Percentiles rank a stretch among this genome's conserved stretches.
These are phyloP conservation scores for Escallonia herrerae DNA, from an alignment of 129 eudicot genomes.

Conservation along the genomic window DNA sequence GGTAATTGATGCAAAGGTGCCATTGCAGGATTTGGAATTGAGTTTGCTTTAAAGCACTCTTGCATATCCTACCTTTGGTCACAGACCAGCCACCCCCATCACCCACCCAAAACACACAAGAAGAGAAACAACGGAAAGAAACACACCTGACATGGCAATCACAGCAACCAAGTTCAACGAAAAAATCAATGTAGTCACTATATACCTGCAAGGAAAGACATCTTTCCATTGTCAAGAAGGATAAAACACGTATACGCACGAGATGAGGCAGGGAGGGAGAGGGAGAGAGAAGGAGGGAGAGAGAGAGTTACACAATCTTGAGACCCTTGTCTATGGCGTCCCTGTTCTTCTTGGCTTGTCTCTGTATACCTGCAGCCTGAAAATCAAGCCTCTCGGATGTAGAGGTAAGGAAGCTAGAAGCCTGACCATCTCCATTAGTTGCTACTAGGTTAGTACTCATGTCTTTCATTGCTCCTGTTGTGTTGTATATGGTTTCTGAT, in stretches of 20 bases:
- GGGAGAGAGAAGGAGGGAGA: background rate
- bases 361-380: constrained; percentile 51
- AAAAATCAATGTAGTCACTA: constrained; percentile 38
- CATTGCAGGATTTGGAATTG: too few species aligned
- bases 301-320: constrained; percentile 49
- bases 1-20: too few species aligned
- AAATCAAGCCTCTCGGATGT: constrained; percentile 58
- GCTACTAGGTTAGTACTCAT: constrained; percentile 44
- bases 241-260: background rate
- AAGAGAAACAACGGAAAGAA: background rate
- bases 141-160: constrained; percentile 57
- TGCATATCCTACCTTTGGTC: too few species aligned
- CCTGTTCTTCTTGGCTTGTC: constrained; percentile 65
- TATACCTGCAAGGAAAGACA: constrained; percentile 41
- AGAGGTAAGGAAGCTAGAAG: constrained; percentile 48
- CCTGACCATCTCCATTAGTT: constrained; percentile 29
- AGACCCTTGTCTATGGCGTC: constrained; percentile 49
- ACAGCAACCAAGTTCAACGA: constrained; percentile 52
- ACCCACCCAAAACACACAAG: background rate
- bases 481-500: constrained; percentile 56
- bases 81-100: too few species aligned
- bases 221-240: background rate
- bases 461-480: constrained; percentile 70
- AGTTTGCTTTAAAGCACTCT: too few species aligned
- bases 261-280: too few species aligned